A percentile compares a stretch with the other conserved stretches of the same genome.
These are phyloP conservation scores for Chaetoceros tenuissimus DNA, from an alignment of 108 stramenopile species.

Conservation along the genomic window DNA sequence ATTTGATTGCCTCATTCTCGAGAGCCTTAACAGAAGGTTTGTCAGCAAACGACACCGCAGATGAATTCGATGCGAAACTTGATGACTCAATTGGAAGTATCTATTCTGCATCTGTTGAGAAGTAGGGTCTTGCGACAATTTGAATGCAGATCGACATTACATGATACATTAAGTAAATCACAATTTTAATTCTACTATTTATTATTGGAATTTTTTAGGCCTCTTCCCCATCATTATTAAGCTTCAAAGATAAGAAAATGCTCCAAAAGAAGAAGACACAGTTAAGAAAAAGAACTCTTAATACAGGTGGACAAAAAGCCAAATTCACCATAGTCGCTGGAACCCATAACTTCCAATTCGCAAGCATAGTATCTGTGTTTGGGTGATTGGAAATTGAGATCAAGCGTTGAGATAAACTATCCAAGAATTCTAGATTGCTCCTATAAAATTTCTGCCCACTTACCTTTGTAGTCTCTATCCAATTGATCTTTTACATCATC, in stretches of 20 bases:
- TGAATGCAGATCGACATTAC: not conserved
- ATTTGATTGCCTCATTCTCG: constrained; percentile 75
- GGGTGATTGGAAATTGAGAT: too few relatives aligned
- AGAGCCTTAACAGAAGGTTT: constrained; percentile 69
- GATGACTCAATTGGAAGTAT: constrained; percentile 49
- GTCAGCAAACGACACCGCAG: constrained; percentile 34
- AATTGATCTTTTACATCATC: constrained; percentile 58
- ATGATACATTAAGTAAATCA: not conserved
- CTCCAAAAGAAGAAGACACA: constrained; percentile 91
- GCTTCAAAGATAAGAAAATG: constrained; percentile 78
- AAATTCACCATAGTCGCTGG: constrained; percentile 87
- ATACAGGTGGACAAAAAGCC: constrained; percentile 81
- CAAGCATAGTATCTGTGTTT: constrained; percentile 86
- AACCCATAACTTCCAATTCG: constrained; percentile 82
- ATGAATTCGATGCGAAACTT: constrained; percentile 45
- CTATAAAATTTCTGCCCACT: too few relatives aligned
- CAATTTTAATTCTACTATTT: not conserved
- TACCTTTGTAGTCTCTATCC: constrained; percentile 69
- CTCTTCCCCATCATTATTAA: constrained; percentile 58
- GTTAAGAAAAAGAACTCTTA: constrained; percentile 87
- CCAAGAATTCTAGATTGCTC: too few relatives aligned
- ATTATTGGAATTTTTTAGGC: not conserved
- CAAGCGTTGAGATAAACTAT: too few relatives aligned
- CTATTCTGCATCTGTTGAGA: constrained; percentile 28
- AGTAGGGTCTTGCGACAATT: too few relatives aligned